A percentile compares a stretch with the other conserved stretches of the same genome.
Conservation (phyloP, 2,329 filamentous ascomycete genomes). For the Magnaporthales sp. region DNA sequence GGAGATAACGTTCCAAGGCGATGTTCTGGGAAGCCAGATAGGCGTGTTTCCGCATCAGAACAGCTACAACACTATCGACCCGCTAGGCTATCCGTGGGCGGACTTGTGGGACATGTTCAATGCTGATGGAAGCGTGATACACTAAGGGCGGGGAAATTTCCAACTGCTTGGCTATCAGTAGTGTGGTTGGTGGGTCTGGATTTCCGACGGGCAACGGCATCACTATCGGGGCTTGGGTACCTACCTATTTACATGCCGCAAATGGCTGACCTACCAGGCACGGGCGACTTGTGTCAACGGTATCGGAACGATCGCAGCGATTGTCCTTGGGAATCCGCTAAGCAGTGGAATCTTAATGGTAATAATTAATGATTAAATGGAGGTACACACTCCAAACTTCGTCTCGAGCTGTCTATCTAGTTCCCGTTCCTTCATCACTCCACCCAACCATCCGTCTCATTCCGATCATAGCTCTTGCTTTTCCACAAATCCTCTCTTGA, state of each 20-base stretch:
- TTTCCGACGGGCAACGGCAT: background rate
- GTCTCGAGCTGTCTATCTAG: background rate
- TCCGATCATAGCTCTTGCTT: background rate
- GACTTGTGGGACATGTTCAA: slow-evolving; percentile 7
- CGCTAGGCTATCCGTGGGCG: slow-evolving; percentile 5
- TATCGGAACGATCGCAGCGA: too few species aligned
- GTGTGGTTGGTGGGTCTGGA: background rate
- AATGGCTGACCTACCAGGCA: too few species aligned
- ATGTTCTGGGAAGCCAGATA: background rate
- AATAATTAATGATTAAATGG: background rate
- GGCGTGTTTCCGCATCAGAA: slow-evolving; percentile 1
- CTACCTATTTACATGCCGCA: too few species aligned
- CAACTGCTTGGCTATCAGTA: background rate
- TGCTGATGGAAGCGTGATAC: slow-evolving; percentile 3
- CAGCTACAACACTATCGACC: slow-evolving; percentile 1
- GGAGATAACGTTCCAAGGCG: background rate
- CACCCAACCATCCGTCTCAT: background rate
- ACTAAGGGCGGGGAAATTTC: background rate
- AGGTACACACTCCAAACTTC: background rate
- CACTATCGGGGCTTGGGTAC: background rate
- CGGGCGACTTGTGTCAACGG: too few species aligned
- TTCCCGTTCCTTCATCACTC: background rate
- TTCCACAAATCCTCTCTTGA: background rate
- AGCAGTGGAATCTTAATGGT: too few species aligned
- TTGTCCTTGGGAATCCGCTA: too few species aligned